Evolutionary conservation across 306 rosid genomes (phyloP).

Genomic region (Glycyrrhiza uralensis): DNA sequence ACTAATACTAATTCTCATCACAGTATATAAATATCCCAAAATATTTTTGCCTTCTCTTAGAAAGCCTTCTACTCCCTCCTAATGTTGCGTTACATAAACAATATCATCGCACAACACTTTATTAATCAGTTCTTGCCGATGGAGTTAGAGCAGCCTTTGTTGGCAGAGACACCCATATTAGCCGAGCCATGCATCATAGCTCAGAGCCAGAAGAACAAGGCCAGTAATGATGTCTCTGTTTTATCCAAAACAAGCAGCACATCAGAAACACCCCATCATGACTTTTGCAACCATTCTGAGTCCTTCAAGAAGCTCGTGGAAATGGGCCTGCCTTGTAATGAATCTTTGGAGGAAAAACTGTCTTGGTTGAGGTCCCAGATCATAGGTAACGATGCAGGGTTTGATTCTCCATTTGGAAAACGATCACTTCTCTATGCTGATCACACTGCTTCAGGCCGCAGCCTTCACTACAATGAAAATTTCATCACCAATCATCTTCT

Average conservation of each 20-base stretch:
- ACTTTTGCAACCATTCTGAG: conserved; percentile 22
- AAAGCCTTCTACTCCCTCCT: neutral
- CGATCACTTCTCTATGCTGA: conserved; percentile 63
- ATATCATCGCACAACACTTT: conserved; percentile 1
- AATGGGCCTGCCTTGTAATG: conserved; percentile 22
- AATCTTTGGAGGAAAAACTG: conserved; percentile 25
- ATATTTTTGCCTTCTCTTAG: neutral
- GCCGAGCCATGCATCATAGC: neutral
- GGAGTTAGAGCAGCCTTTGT: conserved; percentile 21
- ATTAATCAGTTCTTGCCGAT: conserved; percentile 16
- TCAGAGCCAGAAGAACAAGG: neutral
- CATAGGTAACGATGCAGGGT: conserved; percentile 47
- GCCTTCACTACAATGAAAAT: conserved; percentile 50
- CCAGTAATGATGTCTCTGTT: neutral
- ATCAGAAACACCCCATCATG: neutral
- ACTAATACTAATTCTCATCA: neutral
- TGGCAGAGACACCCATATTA: neutral
- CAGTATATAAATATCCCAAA: conserved; percentile 3
- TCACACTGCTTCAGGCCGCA: conserved; percentile 77
- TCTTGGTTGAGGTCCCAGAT: conserved; percentile 63
- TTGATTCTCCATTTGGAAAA: conserved; percentile 56
- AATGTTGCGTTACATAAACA: conserved; percentile 20
- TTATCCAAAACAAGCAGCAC: neutral
- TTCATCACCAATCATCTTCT: conserved; percentile 54
- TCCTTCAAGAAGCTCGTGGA: conserved; percentile 35